phyloP scores from a whole-genome alignment of 2,329 filamentous ascomycete species.

The Nigrospora sphaerica region DNA sequence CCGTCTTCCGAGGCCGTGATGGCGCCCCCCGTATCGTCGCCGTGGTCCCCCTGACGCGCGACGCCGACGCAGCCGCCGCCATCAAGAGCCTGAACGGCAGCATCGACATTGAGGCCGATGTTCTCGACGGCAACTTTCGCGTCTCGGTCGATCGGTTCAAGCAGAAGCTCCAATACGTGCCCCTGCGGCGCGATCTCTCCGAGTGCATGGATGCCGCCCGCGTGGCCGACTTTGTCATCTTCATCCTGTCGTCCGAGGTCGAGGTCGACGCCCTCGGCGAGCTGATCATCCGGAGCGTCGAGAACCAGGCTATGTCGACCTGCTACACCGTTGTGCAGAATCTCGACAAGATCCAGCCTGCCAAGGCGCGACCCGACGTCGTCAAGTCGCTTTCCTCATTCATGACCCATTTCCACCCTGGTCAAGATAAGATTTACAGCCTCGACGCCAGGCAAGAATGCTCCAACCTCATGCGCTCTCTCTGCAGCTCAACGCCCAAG shows the following conservation, averaged over 20 bases:
- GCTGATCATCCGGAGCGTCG: conserved; percentile 75
- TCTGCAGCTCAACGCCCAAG: conserved; percentile 89
- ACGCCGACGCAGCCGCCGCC: conserved; percentile 60
- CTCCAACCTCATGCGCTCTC: conserved; percentile 79
- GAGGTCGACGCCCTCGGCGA: conserved; percentile 84
- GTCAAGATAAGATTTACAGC: conserved; percentile 84
- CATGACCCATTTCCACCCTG: conserved; percentile 89
- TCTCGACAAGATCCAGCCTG: conserved; percentile 68
- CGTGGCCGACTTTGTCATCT: conserved; percentile 83
- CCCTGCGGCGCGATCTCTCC: conserved; percentile 65
- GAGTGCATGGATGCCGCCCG: conserved; percentile 79
- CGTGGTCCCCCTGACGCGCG: conserved; percentile 73
- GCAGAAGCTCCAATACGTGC: conserved; percentile 84
- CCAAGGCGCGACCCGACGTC: conserved; percentile 71
- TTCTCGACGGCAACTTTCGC: conserved; percentile 51
- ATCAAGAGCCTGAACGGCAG: conserved; percentile 68
- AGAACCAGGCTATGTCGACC: conserved; percentile 91
- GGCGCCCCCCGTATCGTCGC: conserved; percentile 84
- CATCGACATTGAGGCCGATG: conserved; percentile 66
- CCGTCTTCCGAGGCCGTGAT: conserved; percentile 78
- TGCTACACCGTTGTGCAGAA: conserved; percentile 80
- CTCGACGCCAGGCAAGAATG: conserved; percentile 86
- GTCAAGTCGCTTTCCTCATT: conserved; percentile 82
- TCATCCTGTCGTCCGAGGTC: conserved; percentile 73
- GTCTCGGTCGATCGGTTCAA: conserved; percentile 85